Conservation (phyloP, 2,329 filamentous ascomycete species). For the Phialocephala sp. region DNA sequence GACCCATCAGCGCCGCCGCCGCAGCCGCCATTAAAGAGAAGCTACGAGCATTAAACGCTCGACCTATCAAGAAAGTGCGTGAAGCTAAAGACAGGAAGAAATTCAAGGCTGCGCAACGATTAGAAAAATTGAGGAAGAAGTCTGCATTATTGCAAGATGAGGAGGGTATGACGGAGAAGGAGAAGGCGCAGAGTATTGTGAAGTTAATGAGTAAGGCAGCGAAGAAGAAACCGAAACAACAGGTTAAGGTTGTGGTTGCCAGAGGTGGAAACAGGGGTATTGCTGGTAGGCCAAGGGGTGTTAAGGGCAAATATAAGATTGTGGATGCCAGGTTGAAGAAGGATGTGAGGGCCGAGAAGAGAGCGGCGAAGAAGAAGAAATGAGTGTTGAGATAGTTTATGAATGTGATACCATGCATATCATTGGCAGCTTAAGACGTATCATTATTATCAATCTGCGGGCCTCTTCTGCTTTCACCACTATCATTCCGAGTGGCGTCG, state of each 20-base stretch:
- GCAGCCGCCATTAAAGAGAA: conserved; percentile 95
- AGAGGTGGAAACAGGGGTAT: conserved; percentile 83
- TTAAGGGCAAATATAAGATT: conserved; percentile 97
- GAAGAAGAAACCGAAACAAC: conserved; percentile 84
- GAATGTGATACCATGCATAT: conserved; percentile 16
- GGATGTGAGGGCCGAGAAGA: conserved; percentile 88
- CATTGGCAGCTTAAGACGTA: not conserved
- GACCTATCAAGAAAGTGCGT: conserved; percentile 98
- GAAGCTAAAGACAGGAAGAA: conserved; percentile 98
- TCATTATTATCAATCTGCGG: not conserved
- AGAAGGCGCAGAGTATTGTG: conserved; percentile 86
- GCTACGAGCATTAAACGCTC: conserved; percentile 86
- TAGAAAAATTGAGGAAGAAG: conserved; percentile 98
- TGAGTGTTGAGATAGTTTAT: conserved; percentile 24
- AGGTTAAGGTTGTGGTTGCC: conserved; percentile 89
- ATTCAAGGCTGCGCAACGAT: conserved; percentile 85
- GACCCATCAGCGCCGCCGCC: conserved; percentile 90
- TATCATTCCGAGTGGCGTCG: not conserved
- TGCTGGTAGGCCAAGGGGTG: conserved; percentile 83
- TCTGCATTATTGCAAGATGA: conserved; percentile 87
- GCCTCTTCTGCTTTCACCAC: not conserved
- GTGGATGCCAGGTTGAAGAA: conserved; percentile 96
- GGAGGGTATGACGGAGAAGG: conserved; percentile 92
- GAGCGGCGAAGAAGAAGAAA: conserved; percentile 75
- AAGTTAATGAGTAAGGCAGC: conserved; percentile 81